phyloP scores from a whole-genome alignment of 106 monocot species.

The Alisma plantagoaquatica region DNA sequence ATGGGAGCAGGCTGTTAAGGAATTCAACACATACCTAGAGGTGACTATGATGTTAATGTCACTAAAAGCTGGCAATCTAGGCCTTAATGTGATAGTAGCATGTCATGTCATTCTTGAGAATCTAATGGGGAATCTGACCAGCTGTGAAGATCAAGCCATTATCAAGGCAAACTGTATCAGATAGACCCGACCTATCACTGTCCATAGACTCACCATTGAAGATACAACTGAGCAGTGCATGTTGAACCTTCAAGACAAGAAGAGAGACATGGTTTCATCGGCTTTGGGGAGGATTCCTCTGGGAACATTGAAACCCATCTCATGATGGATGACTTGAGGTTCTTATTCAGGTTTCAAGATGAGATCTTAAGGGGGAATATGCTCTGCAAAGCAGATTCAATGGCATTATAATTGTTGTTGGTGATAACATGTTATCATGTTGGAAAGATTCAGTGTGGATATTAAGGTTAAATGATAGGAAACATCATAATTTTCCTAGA shows the following conservation, averaged over 20 bases:
- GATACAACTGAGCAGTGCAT: constrained; percentile 97
- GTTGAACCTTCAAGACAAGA: constrained; percentile 87
- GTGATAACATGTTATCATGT: no score
- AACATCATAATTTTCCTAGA: no score
- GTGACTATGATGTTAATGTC: constrained; percentile 96
- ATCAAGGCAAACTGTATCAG: constrained; percentile 91
- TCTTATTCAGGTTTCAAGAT: constrained; percentile 48
- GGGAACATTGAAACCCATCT: constrained; percentile 34
- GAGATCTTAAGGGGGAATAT: no score
- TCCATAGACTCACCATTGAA: constrained; percentile 68
- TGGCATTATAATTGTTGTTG: no score
- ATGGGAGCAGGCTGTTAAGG: constrained; percentile 76
- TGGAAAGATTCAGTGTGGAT: no score
- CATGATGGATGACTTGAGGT: constrained; percentile 67
- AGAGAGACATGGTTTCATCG: constrained; percentile 75
- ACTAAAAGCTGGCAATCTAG: constrained; percentile 95
- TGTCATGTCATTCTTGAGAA: constrained; percentile 93
- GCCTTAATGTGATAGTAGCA: constrained; percentile 91
- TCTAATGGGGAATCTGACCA: constrained; percentile 97
- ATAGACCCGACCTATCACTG: constrained; percentile 84
- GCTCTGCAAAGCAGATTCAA: no score
- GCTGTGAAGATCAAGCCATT: constrained; percentile 98
- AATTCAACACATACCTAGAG: constrained; percentile 86
- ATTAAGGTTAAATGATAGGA: no score
- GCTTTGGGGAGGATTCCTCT: constrained; percentile 72